These are phyloP conservation scores for Coemansia sp. DNA, from an alignment of 192 early-diverging fungal species.

Conservation along the genomic window DNA sequence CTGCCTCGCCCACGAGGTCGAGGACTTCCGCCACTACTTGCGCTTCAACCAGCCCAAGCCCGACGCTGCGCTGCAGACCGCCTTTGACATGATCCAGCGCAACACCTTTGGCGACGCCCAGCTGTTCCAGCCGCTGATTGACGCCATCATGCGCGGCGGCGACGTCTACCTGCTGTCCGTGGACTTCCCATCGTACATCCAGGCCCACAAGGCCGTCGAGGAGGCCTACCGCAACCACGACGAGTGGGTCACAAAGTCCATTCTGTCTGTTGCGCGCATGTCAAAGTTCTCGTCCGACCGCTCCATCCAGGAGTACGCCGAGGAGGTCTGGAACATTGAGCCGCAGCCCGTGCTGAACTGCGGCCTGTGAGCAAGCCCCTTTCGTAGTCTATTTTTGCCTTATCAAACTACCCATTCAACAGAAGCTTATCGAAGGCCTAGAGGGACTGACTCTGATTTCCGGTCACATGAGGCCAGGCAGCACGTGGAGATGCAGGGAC, in stretches of 20 bases:
- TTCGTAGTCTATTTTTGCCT: not conserved
- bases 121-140: slow-evolving; percentile 73
- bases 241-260: slow-evolving; percentile 85
- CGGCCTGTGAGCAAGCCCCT: slow-evolving; percentile 8
- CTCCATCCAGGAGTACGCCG: slow-evolving; percentile 89
- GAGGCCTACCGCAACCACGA: slow-evolving; percentile 76
- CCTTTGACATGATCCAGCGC: slow-evolving; percentile 74
- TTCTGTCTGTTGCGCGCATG: slow-evolving; percentile 87
- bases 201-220: slow-evolving; percentile 78
- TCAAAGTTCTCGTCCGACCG: slow-evolving; percentile 89
- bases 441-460: too few species aligned
- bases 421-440: too few species aligned
- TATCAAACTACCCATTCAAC: not conserved
- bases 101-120: slow-evolving; percentile 79
- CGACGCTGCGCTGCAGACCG: slow-evolving; percentile 72
- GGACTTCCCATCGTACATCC: slow-evolving; percentile 77
- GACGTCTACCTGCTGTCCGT: slow-evolving; percentile 62
- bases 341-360: slow-evolving; percentile 42
- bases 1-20: slow-evolving; percentile 82
- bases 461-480: too few species aligned
- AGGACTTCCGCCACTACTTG: slow-evolving; percentile 89
- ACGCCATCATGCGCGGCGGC: slow-evolving; percentile 73
- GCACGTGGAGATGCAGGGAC: too few species aligned
- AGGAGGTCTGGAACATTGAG: slow-evolving; percentile 85
- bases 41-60: slow-evolving; percentile 74